Evolutionary conservation across 306 rosid species (phyloP).

Genomic region (Neltuma alba): DNA sequence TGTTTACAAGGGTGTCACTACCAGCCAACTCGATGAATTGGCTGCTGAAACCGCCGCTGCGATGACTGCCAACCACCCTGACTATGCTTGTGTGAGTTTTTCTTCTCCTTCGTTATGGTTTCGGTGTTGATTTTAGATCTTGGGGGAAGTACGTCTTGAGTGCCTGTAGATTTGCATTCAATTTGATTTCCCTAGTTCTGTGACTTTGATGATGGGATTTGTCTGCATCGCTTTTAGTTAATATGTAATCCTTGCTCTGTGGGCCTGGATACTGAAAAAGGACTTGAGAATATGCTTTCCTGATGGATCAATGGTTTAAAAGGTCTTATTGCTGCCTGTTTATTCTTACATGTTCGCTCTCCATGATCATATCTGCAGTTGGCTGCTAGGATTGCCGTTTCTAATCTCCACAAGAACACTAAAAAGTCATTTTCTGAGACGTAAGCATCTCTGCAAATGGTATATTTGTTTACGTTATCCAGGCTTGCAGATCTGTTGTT

Average conservation of each 20-base stretch:
- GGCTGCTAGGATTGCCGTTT: conserved; percentile 75
- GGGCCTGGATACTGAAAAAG: not conserved
- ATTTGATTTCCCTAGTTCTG: not conserved
- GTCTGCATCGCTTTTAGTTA: not conserved
- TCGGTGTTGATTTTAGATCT: not conserved
- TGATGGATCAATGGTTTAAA: not conserved
- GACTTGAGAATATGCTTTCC: not conserved
- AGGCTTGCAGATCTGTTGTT: not conserved
- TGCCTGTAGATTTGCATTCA: not conserved
- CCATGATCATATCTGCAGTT: conserved; percentile 39
- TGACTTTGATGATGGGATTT: not conserved
- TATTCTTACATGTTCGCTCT: not conserved
- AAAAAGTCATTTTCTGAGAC: conserved; percentile 67
- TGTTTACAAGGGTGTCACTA: conserved; percentile 89
- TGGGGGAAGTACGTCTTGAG: not conserved
- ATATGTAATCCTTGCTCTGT: not conserved
- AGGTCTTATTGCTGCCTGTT: not conserved
- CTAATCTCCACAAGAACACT: conserved; percentile 73
- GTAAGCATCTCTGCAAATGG: conserved; percentile 38
- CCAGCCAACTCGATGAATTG: conserved; percentile 92
- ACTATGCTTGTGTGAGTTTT: conserved; percentile 79
- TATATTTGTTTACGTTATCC: not conserved
- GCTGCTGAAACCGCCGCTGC: conserved; percentile 99
- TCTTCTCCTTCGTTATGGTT: not conserved
- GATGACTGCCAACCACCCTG: conserved; percentile 89